Evolutionary conservation across 148 eudicot species (phyloP), one percentile per base, ranked within the genome.

Genomic region (Linanthus parryae): DNA sequence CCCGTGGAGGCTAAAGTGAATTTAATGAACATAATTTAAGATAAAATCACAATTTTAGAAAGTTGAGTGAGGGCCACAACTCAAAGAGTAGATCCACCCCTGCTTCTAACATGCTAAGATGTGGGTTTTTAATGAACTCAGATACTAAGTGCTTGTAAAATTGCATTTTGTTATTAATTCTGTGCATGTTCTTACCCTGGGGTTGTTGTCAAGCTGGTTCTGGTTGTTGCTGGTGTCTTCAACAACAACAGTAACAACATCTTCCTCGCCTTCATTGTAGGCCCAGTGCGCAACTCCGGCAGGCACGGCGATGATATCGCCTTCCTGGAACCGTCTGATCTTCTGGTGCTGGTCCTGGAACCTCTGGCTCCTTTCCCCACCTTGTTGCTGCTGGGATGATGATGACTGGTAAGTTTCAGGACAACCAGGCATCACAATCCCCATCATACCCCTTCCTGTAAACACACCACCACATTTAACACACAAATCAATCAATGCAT

Each of bases 261-360:
- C 83, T 40, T 74, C 49, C 0, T 82, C 64, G 3, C 95, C 95
- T 3, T 69, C 51, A 16, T 89, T 89, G 72, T 85, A 82, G 13
- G 42, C 11, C 97, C 97, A 89, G 54, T 73, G 83, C 10, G 84
- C 70, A 3, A 69, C 64, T 47, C 95, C 97, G 0, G 91, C 73
- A 0, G 88, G 91, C 19, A 77, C 15, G 2, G 82, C 90, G 0
- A 84, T 1, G 21, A 79, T 29, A 18, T 89, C 90, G 1, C 97
- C 97, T 44, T 71, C 56, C 2, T 69, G 58, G 64, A 85, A 68
- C 6, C 52, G 69, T 16, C 65, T 38, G 44, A 89, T 60, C 63
- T 73, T 82, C 72, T 89, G 94, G 64, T 85, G 97, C 16, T 63
- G 62, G 56, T 89, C 95, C 25, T 59, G 62, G 72, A 44, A 59